phyloP scores from a whole-genome alignment of 176 grass and related monocot genomes.

The Triticum urartu region DNA sequence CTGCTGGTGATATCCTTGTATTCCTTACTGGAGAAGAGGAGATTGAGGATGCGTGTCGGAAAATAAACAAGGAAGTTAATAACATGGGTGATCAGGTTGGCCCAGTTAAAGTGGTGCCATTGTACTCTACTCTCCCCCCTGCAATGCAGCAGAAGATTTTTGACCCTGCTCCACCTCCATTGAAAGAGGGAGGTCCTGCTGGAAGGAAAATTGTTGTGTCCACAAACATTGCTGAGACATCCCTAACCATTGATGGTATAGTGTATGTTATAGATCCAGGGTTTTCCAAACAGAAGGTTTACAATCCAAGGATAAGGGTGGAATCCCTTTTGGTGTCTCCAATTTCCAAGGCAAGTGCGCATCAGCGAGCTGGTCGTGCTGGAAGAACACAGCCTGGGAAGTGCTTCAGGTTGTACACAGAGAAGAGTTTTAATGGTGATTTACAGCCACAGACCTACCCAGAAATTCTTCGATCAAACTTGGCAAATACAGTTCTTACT shows the following conservation, averaged over 20 bases:
- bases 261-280: constrained; percentile 98
- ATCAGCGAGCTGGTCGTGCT: constrained; percentile 90
- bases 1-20: constrained; percentile 87
- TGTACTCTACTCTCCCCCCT: constrained; percentile 89
- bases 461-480: constrained; percentile 93
- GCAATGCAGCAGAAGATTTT: constrained; percentile 98
- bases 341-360: constrained; percentile 97
- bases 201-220: constrained; percentile 99
- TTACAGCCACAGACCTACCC: constrained; percentile 93
- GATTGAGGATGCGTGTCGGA: constrained; percentile 97
- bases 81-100: constrained; percentile 97
- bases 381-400: constrained; percentile 96
- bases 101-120: constrained; percentile 80
- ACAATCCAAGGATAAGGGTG: constrained; percentile 87
- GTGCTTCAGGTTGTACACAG: constrained; percentile 93
- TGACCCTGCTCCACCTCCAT: constrained; percentile 72
- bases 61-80: constrained; percentile 90
- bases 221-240: constrained; percentile 96
- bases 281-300: constrained; percentile 95
- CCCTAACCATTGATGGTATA: constrained; percentile 94
- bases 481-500: constrained; percentile 91
- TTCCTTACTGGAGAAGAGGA: constrained; percentile 99
- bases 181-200: constrained; percentile 72
- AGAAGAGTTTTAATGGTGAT: constrained; percentile 95
- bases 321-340: constrained; percentile 93